Conservation (phyloP, 768 basidiomycete species). For the Mycena polygramma region DNA sequence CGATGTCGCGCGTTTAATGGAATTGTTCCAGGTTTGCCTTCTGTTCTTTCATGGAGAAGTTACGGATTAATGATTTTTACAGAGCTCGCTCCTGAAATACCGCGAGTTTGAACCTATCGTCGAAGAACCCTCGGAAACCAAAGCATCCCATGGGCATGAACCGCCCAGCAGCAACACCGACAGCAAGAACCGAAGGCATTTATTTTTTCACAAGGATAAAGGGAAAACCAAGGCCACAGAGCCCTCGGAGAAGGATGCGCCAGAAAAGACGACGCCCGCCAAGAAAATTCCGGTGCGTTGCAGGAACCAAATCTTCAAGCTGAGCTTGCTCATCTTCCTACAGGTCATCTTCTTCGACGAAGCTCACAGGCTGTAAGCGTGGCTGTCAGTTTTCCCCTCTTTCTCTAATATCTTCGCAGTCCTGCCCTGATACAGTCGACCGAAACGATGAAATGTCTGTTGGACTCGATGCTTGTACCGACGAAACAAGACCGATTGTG, state of each 20-base stretch:
- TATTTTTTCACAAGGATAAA: constrained; percentile 50
- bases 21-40: constrained; percentile 76
- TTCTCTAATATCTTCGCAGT: constrained; percentile 49
- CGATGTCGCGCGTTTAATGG: constrained; percentile 87
- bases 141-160: neutral
- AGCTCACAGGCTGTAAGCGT: constrained; percentile 81
- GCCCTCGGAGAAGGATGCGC: constrained; percentile 50
- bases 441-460: constrained; percentile 86
- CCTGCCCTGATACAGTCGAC: constrained; percentile 82
- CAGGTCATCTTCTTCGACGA: constrained; percentile 85
- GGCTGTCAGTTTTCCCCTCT: neutral
- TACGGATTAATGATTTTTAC: neutral
- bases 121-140: constrained; percentile 6
- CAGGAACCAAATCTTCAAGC: neutral
- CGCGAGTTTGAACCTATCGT: constrained; percentile 67
- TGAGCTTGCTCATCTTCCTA: neutral
- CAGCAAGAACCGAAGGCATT: constrained; percentile 31
- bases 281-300: constrained; percentile 79
- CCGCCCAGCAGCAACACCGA: constrained; percentile 5
- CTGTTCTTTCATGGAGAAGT: neutral
- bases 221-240: constrained; percentile 48
- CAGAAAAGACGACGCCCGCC: constrained; percentile 49
- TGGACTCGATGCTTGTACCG: constrained; percentile 88
- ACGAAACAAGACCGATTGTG: constrained; percentile 91
- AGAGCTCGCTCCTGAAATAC: constrained; percentile 81